Evolutionary conservation across 2,329 filamentous ascomycete genomes (phyloP), one percentile per base, ranked within the genome.

Genomic region (Colletotrichum chlorophyti): DNA sequence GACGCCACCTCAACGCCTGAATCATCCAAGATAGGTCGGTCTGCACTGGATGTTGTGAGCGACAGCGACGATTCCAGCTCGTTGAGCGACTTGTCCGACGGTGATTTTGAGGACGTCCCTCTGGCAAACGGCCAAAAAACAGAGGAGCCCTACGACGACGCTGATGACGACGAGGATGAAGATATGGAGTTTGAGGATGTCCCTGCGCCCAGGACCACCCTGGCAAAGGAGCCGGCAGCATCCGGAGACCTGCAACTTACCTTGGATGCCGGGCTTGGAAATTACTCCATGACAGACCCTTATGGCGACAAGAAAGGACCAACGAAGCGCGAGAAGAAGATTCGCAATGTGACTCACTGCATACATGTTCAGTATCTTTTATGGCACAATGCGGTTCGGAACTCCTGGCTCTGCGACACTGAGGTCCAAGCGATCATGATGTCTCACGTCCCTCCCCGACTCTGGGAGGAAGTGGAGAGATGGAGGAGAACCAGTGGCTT

Each of bases 351-450:
- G 4, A 93, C 92, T 1, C 95, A 99, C 72, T 91, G 91, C 65
- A 82, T 97, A 65, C 95, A 99, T 72, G 93, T 98, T 2, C 88
- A 96, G 70, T 85, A 87, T 49, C 78, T 99, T 14, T 82, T 99
- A 59, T 97, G 90, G 82, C 93, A 98, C 70, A 98, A 98, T 69
- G 85, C 91, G 0, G 74, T 95, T 12, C 86, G 91, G 37, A 97
- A 98, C 70, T 80, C 85, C 0, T 98, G 94, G 89, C 76, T 93
- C 17, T 91, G 91, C 65, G 91, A 98, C 66, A 72, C 82, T 4
- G 84, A 90, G 61, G 80, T 96, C 0, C 91, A 95, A 61, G 85
- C 87, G 10, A 89, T 87, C 14, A 79, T 97, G 69, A 80, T 95
- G 4, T 85, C 87, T n/a, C 88, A 91, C 55, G 67, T 97, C 6